Evolutionary conservation across 2,329 filamentous ascomycete species (phyloP).

Genomic region (Fusarium drepaniforme): DNA sequence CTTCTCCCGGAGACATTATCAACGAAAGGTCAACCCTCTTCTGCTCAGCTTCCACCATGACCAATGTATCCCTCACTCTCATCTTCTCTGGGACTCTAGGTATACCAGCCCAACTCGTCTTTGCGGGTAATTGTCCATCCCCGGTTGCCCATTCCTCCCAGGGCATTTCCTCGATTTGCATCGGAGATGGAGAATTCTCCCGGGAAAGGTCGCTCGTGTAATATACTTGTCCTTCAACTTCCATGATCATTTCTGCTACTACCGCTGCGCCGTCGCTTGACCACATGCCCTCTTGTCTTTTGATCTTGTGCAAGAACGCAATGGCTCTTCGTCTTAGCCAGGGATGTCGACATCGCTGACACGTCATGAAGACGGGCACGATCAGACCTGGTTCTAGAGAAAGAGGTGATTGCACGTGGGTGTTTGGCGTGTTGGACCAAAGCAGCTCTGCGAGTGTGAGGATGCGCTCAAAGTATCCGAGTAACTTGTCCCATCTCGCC

Average conservation of each 20-base stretch:
- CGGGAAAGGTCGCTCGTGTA: conserved; percentile 26
- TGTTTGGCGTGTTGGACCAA: conserved; percentile 24
- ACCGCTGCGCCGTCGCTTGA: conserved; percentile 45
- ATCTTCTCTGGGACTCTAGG: conserved; percentile 32
- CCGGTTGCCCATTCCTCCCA: conserved; percentile 42
- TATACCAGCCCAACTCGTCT: conserved; percentile 39
- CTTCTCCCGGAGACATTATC: conserved; percentile 38
- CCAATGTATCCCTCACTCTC: conserved; percentile 41
- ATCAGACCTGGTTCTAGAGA: conserved; percentile 50
- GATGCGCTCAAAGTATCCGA: conserved; percentile 47
- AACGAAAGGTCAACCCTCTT: conserved; percentile 35
- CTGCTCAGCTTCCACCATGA: conserved; percentile 36
- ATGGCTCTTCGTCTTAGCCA: conserved; percentile 44
- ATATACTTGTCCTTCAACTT: conserved; percentile 36
- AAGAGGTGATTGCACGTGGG: conserved; percentile 34
- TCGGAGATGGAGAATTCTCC: background rate
- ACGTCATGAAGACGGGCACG: conserved; percentile 45
- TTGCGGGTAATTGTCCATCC: conserved; percentile 11
- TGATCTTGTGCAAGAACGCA: conserved; percentile 38
- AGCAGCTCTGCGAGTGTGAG: conserved; percentile 34
- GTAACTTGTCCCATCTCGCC: conserved; percentile 43
- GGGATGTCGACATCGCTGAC: conserved; percentile 48
- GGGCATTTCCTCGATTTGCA: conserved; percentile 18
- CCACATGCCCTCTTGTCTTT: conserved; percentile 51
- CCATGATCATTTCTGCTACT: conserved; percentile 38